These are phyloP conservation scores for Bolboschoenoplectus hybrid DNA, from an alignment of 202 grass and related monocot genomes.

Conservation along the genomic window DNA sequence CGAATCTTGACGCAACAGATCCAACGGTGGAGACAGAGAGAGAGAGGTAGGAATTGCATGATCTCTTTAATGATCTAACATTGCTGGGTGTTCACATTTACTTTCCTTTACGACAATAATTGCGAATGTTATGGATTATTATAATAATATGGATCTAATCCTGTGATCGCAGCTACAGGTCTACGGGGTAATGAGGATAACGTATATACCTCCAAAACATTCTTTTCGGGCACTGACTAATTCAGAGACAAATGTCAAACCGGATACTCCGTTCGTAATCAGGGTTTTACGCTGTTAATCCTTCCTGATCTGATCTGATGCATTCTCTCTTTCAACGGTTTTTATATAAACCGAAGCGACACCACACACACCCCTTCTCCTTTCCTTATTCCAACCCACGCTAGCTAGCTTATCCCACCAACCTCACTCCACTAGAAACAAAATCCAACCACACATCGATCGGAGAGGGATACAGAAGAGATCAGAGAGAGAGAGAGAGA, in stretches of 20 bases:
- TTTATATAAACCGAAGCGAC: slow-evolving; percentile 41
- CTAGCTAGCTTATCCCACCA: slow-evolving; percentile 34
- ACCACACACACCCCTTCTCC: slow-evolving; percentile 32
- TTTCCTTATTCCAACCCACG: slow-evolving; percentile 35
- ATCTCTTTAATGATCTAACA: background rate
- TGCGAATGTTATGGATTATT: background rate
- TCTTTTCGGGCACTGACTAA: slow-evolving; percentile 25
- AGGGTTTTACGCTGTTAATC: background rate
- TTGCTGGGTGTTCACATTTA: background rate
- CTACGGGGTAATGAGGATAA: slow-evolving; percentile 9
- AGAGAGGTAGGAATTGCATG: background rate
- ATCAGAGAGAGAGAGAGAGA: background rate
- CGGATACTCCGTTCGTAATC: background rate
- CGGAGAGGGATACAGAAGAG: background rate
- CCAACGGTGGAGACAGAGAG: too few species aligned
- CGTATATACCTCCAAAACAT: slow-evolving; percentile 33
- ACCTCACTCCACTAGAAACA: slow-evolving; percentile 45
- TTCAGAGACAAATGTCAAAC: slow-evolving; percentile 47
- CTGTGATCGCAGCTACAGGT: slow-evolving; percentile 1
- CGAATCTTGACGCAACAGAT: too few species aligned
- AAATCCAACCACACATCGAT: slow-evolving; percentile 38
- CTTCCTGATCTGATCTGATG: too few species aligned
- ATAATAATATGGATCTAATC: background rate
- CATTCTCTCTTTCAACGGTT: slow-evolving; percentile 31
- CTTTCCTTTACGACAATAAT: slow-evolving; percentile 7